These are phyloP conservation scores for Kazachstania bromeliacearum DNA, from an alignment of 805 yeast genomes.

Conservation along the genomic window DNA sequence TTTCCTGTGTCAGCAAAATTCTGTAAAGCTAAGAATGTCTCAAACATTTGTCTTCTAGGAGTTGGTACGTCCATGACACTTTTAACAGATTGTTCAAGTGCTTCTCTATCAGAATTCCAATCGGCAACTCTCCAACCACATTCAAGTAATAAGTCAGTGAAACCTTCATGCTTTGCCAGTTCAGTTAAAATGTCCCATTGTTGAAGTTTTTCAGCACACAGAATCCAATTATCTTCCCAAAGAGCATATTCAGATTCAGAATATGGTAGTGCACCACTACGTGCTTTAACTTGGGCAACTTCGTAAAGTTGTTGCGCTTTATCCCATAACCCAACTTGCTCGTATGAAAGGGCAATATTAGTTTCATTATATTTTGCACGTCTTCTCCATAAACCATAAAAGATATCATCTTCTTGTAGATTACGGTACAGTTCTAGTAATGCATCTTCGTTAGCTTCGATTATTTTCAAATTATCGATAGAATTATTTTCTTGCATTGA, in stretches of 20 bases:
- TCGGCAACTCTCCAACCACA: slow-evolving; percentile 99
- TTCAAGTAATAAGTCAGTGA: slow-evolving; percentile 87
- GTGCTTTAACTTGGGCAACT: slow-evolving; percentile 91
- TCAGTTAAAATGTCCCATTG: slow-evolving; percentile 98
- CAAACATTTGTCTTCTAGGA: slow-evolving; percentile 91
- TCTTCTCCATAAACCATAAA: slow-evolving; percentile 95
- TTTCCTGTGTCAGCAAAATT: slow-evolving; percentile 88
- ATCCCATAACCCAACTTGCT: slow-evolving; percentile 92
- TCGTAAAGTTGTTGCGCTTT: slow-evolving; percentile 90
- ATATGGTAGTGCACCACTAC: slow-evolving; percentile 90
- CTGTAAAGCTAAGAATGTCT: slow-evolving; percentile 86
- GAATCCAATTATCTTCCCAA: slow-evolving; percentile 99
- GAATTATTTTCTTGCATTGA: slow-evolving; percentile 49
- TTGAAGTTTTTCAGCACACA: slow-evolving; percentile 92
- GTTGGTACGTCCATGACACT: slow-evolving; percentile 98
- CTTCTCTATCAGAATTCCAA: slow-evolving; percentile 92
- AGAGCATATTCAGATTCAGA: slow-evolving; percentile 90
- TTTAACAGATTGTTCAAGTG: slow-evolving; percentile 86
- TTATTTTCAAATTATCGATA: slow-evolving; percentile 61
- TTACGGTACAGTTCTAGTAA: slow-evolving; percentile 80
- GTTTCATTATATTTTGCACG: slow-evolving; percentile 92
- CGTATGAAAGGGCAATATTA: slow-evolving; percentile 84
- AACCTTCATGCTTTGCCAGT: slow-evolving; percentile 94
- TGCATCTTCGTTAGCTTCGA: slow-evolving; percentile 85
- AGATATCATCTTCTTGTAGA: slow-evolving; percentile 91